Conservation (phyloP, 2,329 filamentous ascomycete genomes). For the Lojkania enalia region DNA sequence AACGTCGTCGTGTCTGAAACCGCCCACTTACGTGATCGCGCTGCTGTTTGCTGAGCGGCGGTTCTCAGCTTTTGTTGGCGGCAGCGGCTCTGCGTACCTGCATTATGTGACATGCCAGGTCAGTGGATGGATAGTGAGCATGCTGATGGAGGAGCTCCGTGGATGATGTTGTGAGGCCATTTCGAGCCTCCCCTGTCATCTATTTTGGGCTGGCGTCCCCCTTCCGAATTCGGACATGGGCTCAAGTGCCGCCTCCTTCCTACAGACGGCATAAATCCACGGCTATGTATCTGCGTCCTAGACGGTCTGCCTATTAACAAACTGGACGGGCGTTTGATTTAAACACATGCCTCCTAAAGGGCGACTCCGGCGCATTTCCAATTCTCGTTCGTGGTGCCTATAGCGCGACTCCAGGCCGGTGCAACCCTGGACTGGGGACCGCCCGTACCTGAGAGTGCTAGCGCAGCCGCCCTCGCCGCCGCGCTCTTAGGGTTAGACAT, state of each 20-base stretch:
- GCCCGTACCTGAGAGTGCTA: too few relatives aligned
- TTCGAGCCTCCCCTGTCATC: neutral
- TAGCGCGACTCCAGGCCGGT: too few relatives aligned
- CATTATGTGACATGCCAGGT: constrained; percentile 5
- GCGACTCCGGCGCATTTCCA: too few relatives aligned
- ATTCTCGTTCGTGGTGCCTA: too few relatives aligned
- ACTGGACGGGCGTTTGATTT: too few relatives aligned
- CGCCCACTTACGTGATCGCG: constrained; percentile 11
- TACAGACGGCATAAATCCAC: neutral
- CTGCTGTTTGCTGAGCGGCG: constrained; percentile 3
- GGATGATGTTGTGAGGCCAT: constrained; percentile 1
- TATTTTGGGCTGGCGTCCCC: constrained; percentile 8
- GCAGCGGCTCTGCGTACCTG: constrained; percentile 6
- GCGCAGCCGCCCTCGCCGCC: too few relatives aligned
- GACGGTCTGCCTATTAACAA: neutral
- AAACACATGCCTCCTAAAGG: too few relatives aligned
- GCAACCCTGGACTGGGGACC: too few relatives aligned
- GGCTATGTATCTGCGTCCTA: neutral
- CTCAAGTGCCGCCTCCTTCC: neutral
- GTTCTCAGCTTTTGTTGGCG: neutral
- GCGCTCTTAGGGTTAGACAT: neutral
- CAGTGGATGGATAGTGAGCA: constrained; percentile 2
- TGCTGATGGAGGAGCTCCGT: constrained; percentile 8
- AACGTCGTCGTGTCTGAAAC: constrained; percentile 15
- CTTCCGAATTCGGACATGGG: neutral